Evolutionary conservation across 208 protist species (phyloP).

Genomic region (Kentomonas sorsogonicus): DNA sequence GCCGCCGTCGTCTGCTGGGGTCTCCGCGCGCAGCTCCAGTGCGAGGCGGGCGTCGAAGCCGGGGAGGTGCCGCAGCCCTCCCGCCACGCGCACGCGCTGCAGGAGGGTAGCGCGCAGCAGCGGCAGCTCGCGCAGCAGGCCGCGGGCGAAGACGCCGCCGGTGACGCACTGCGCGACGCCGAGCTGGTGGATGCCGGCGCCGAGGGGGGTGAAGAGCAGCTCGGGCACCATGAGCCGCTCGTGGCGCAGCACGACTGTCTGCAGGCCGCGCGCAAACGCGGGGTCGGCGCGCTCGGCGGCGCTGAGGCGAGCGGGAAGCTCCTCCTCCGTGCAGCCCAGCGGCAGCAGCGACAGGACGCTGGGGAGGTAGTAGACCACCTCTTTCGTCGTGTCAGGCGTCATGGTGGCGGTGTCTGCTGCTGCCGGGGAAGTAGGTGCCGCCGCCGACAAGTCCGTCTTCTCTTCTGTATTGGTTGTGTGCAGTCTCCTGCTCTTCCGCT

Average conservation of each 20-base stretch:
- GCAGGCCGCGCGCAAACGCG: background rate
- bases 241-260: constrained; percentile 38
- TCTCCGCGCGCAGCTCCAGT: constrained; percentile 25
- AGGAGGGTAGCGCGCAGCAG: constrained; percentile 33
- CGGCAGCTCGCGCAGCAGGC: constrained; percentile 29
- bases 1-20: background rate
- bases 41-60: constrained; percentile 37
- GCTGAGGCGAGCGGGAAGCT: constrained; percentile 28
- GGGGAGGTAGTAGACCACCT: constrained; percentile 62
- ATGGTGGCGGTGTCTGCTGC: no score
- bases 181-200: constrained; percentile 56
- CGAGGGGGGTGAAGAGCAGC: constrained; percentile 68
- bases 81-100: constrained; percentile 41
- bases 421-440: no score
- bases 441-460: no score
- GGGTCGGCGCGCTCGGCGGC: constrained; percentile 9
- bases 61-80: constrained; percentile 35
- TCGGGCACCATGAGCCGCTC: constrained; percentile 74
- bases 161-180: constrained; percentile 45
- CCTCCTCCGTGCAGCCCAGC: constrained; percentile 47
- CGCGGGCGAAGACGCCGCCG: constrained; percentile 33
- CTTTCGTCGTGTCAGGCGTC: no score
- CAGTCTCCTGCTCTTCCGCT: no score
- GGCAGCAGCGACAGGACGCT: constrained; percentile 61
- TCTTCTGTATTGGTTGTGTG: no score